Evolutionary conservation across 1,284 basidiomycete species (phyloP).

Genomic region (Marasmius sp.): DNA sequence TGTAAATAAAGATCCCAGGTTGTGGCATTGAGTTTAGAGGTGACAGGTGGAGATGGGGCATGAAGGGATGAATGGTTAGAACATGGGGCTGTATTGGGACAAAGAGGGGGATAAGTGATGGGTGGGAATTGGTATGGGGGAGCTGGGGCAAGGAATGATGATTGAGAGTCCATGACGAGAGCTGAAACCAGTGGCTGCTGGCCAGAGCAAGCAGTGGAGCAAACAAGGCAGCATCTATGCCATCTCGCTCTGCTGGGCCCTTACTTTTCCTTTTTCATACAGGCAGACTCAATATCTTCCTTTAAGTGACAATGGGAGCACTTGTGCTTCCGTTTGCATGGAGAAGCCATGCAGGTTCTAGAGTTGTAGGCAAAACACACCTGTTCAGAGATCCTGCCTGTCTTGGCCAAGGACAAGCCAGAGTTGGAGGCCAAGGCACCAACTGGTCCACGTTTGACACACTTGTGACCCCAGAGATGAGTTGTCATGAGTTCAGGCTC

Average conservation of each 20-base stretch:
- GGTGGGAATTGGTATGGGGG: background rate
- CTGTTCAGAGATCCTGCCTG: background rate
- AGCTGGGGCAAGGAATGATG: background rate
- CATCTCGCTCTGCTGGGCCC: background rate
- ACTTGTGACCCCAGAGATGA: background rate
- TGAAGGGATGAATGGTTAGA: background rate
- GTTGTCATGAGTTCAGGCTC: background rate
- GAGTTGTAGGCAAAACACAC: conserved; percentile 5
- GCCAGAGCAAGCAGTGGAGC: conserved; percentile 1
- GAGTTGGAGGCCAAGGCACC: too few relatives aligned
- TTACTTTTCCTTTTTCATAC: background rate
- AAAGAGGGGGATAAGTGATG: background rate
- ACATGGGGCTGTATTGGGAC: conserved; percentile 3
- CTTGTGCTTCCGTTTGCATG: conserved; percentile 2
- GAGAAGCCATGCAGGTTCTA: background rate
- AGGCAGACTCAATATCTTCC: background rate
- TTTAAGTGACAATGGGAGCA: conserved; percentile 1
- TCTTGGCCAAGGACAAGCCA: background rate
- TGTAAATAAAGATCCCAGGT: background rate
- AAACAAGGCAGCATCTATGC: background rate
- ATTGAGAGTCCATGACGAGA: background rate
- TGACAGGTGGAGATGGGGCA: background rate
- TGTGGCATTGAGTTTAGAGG: background rate
- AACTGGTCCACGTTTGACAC: background rate
- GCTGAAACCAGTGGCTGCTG: background rate